Percentiles rank a stretch among this genome's conserved stretches.
These are phyloP conservation scores for Rostrohypoxylon terebratum DNA, from an alignment of 495 filamentous ascomycete species.

Conservation along the genomic window DNA sequence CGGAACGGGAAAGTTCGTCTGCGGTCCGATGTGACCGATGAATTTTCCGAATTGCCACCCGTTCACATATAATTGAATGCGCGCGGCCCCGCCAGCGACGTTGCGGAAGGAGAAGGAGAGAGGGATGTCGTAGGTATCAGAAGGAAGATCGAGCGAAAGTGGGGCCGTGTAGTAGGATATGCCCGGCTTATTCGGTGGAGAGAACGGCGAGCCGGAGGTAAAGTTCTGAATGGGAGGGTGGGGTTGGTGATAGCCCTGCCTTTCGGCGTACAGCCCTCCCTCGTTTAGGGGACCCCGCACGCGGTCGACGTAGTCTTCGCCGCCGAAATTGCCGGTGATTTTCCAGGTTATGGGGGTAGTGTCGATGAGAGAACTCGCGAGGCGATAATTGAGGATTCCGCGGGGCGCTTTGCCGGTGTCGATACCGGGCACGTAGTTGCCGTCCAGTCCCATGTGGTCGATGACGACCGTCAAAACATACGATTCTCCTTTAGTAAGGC, in stretches of 20 bases:
- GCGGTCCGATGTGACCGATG: constrained; percentile 74
- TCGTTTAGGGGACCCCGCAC: constrained; percentile 80
- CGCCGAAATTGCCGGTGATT: constrained; percentile 80
- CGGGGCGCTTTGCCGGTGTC: constrained; percentile 76
- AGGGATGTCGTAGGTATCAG: constrained; percentile 68
- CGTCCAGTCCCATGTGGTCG: constrained; percentile 78
- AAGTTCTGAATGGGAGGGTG: constrained; percentile 65
- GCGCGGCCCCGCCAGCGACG: constrained; percentile 57
- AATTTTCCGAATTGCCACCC: constrained; percentile 82
- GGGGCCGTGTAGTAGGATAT: constrained; percentile 71
- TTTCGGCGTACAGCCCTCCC: constrained; percentile 75
- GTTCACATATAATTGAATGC: constrained; percentile 75
- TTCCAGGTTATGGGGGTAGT: constrained; percentile 71
- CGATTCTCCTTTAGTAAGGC: constrained; percentile 58
- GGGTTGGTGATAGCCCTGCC: constrained; percentile 76
- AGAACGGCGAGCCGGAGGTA: constrained; percentile 60
- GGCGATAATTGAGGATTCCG: constrained; percentile 71
- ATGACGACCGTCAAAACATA: constrained; percentile 77
- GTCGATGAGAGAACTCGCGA: constrained; percentile 59
- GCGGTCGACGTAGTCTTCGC: constrained; percentile 74
- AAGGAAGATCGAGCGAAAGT: constrained; percentile 67
- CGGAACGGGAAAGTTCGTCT: constrained; percentile 74
- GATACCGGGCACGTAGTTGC: constrained; percentile 68
- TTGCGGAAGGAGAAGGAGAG: constrained; percentile 70
- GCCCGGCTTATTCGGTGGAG: constrained; percentile 65